Evolutionary conservation across 208 protist genomes (phyloP), one percentile per base, ranked within the genome.

Genomic region (Crithidia mellificae): DNA sequence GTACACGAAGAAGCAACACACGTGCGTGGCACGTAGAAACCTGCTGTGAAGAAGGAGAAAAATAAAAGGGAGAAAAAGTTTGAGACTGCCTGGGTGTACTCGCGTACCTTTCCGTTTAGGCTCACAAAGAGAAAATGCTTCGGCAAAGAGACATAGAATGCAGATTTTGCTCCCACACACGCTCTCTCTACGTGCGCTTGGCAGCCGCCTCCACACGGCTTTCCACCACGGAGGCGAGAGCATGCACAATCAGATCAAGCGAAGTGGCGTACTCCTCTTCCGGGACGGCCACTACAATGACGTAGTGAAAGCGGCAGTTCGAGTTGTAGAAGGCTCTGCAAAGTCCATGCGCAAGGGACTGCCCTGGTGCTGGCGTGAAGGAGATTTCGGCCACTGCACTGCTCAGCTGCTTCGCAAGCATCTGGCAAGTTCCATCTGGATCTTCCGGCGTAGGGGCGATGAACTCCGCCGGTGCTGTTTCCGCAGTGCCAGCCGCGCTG

Each of bases 271-370:
- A 94, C 79, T 94, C 88, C 7, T 82, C 82, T 7, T 81, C 81
- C 9, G 88, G 88, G 14, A 94, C 88, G 6, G 85, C 88, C 15
- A 90, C 85, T 7, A 91, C 77, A 11, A 83, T 74, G 56, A 91
- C 75, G 55, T 94, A 94, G 59, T 94, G 88, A 50, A 91, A 91
- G 25, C 81, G 78, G 25, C 75, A 56, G 50, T 90, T 91, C 7
- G 80, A 78, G 74, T 90, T 91, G 79, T 86, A 94, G 52, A 94
- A 94, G 25, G 85, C 88, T 24, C 88, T 81, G 51, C 88, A 94
- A 11, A 91, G 58, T 9, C 88, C 85, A 50, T 83, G 88, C 4
- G 85, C 88, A 39, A 91, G 68, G 11, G 84, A 69, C 63, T 84
- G 83, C 0, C 81, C 83, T 3, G 75, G 74, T 0, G 53, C 73